Base-by-base conservation (phyloP, 371 early-diverging fungal genomes). In the Funneliformis caledonium region DNA sequence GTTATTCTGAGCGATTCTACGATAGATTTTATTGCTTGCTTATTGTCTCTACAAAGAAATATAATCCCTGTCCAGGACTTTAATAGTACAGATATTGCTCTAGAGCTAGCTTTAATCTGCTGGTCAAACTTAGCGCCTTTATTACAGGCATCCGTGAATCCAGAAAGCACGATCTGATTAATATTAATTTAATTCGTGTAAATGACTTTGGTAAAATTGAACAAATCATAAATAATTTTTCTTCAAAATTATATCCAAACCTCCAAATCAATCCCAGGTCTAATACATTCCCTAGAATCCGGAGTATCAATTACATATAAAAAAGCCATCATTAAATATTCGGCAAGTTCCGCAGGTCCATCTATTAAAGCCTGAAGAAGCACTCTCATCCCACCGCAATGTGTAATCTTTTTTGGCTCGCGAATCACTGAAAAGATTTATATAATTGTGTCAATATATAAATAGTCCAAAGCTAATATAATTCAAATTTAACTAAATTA, bases 191-290 rank as follows among this genome's bases (percentile, higher is more conserved):
- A 64, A 56, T 62, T 47, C 8, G 33, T 73, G 37, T 69, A 69
- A 37, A 78, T 50, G 33, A 43, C 14, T 26, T 52, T 56, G 56
- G 19, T 56, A 56, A 56, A 47, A 56, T 56, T 56, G 56, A 7
- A 56, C 4, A 50, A 33, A 67, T 42, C 50, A n/a, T 81, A 82
- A 31, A 26, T 61, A 7, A 50, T 26, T 14, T 31, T 22, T 82
- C 59, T n/a, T 33, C 31, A 22, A 52, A 45, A 37, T 80, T 10
- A 52, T 82, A 65, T 43, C 33, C 50, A 43, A 82, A 91, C 91
- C 88, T 93, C 93, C 0, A 93, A 83, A 79, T 97, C 97, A 5
- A 95, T 91, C 14, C 92, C 91, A 1, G 95, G 95, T 77, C 95
- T 82, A 26, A 96, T 82, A 81, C 90, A 95, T 22, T 84, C 77